phyloP scores from a whole-genome alignment of 2,329 filamentous ascomycete genomes.

The Arthrinium phaeospermum region DNA sequence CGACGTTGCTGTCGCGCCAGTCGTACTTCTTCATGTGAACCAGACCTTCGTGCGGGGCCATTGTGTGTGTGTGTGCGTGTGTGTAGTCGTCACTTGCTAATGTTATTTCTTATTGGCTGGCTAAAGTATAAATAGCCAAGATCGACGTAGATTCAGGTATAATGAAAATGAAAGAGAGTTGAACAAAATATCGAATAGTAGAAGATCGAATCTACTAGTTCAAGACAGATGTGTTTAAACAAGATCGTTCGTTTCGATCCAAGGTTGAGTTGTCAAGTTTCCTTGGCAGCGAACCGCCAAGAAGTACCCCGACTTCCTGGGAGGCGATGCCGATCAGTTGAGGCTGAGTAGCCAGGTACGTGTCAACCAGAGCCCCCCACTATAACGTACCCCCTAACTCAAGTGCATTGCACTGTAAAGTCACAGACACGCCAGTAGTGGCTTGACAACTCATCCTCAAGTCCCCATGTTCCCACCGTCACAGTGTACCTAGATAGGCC shows the following conservation, averaged over 20 bases:
- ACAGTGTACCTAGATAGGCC: not conserved
- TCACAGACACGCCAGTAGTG: not conserved
- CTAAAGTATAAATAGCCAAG: not conserved
- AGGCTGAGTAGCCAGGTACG: conserved; percentile 1
- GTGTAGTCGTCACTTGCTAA: not conserved
- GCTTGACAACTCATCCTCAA: conserved; percentile 2
- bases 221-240: not conserved
- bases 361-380: not conserved
- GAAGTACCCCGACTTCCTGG: not conserved
- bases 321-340: conserved; percentile 6
- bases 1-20: conserved; percentile 71
- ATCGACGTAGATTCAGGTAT: not conserved
- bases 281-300: not conserved
- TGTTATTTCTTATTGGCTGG: not conserved
- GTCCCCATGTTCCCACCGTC: not conserved
- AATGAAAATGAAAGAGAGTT: not conserved
- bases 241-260: not conserved
- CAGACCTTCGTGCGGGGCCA: conserved; percentile 67
- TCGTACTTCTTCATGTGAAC: conserved; percentile 69
- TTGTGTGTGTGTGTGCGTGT: conserved; percentile 38
- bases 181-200: not conserved
- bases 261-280: not conserved
- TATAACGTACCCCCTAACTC: not conserved
- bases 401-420: not conserved
- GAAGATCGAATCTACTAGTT: not conserved